Percentiles rank a stretch among this genome's conserved stretches.
Evolutionary conservation across 2,329 filamentous ascomycete species (phyloP).

Genomic region (Trichoderma koningii): DNA sequence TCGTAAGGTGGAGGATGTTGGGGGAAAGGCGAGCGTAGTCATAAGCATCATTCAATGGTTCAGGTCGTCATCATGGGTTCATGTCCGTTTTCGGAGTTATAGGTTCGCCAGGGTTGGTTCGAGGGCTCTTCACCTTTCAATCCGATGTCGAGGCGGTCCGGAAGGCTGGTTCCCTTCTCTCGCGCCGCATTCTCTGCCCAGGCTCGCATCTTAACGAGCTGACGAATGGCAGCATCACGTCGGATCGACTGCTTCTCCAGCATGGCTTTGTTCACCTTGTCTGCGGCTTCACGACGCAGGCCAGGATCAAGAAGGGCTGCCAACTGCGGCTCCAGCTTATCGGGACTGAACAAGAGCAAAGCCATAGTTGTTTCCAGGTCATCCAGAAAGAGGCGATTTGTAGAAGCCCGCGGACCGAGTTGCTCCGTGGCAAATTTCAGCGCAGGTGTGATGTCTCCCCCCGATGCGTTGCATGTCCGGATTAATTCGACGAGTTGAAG

Average conservation of each 20-base stretch:
- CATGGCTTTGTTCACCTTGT: conserved; percentile 86
- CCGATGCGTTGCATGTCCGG: conserved; percentile 66
- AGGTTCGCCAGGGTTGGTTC: conserved; percentile 32
- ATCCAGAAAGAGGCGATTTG: conserved; percentile 76
- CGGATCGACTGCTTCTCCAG: conserved; percentile 70
- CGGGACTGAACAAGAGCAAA: conserved; percentile 82
- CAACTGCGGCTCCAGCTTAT: conserved; percentile 74
- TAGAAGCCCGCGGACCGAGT: conserved; percentile 82
- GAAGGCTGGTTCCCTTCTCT: conserved; percentile 38
- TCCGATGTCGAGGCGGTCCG: conserved; percentile 43
- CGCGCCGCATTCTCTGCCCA: conserved; percentile 75
- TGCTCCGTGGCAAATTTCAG: conserved; percentile 85
- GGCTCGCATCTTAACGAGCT: conserved; percentile 76
- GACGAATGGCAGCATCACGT: conserved; percentile 78
- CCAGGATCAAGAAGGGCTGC: conserved; percentile 76
- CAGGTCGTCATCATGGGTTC: conserved; percentile 57
- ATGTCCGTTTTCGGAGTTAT: conserved; percentile 44
- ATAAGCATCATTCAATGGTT: conserved; percentile 27
- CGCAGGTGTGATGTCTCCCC: conserved; percentile 75
- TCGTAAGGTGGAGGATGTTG: neutral
- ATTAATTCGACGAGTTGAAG: conserved; percentile 95
- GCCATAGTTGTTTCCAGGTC: conserved; percentile 93
- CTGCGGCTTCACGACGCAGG: conserved; percentile 80
- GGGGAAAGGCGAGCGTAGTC: neutral
- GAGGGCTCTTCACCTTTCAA: conserved; percentile 43